Evolutionary conservation across 306 rosid genomes (phyloP), one percentile per base, ranked within the genome.

Genomic region (Quercus gilva): DNA sequence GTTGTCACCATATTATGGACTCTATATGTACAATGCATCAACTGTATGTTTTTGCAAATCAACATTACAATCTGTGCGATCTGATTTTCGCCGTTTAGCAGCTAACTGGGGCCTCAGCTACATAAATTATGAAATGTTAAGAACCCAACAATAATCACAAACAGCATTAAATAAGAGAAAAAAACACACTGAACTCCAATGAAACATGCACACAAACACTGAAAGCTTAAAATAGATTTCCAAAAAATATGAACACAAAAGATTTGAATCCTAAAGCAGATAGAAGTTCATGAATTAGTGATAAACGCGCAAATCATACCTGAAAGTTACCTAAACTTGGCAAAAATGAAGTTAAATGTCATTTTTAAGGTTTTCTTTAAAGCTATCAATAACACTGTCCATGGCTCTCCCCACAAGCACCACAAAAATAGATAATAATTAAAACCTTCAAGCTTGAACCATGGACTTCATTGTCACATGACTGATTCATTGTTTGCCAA

Each of bases 101-200:
- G 63, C 67, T 67, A 90, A 78, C 65, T 87, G 91, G 6, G 97
- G 93, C 82, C 90, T 88, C 87, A 93, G 74, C 98, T 93, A 84
- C 79, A 88, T 45, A 77, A 5, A 68, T 76, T 45, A 65, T 7
- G 57, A 73, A 21, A 18, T 71, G 73, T 55, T 63, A 59, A 82
- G 69, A 28, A 72, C 55, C 21, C 67, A 51, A 31, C 26, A 29
- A 43, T 7, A 51, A 63, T 18, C 70, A 67, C 20, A 21, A 56
- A 67, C 35, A 70, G n/a, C 28, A 2, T 25, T 51, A 59, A 26
- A 68, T 33, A n/a, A 56, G 20, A 14, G 21, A 43, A 26, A 5
- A 45, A 45, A 5, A 73, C n/a, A 58, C 45, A 26, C 57, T 58
- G 60, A 14, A 61, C 7, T 59, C 20, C 26, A 60, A 33, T 51